These are phyloP conservation scores for Entophlyctis luteolus DNA, from an alignment of 192 early-diverging fungal species.

Conservation along the genomic window DNA sequence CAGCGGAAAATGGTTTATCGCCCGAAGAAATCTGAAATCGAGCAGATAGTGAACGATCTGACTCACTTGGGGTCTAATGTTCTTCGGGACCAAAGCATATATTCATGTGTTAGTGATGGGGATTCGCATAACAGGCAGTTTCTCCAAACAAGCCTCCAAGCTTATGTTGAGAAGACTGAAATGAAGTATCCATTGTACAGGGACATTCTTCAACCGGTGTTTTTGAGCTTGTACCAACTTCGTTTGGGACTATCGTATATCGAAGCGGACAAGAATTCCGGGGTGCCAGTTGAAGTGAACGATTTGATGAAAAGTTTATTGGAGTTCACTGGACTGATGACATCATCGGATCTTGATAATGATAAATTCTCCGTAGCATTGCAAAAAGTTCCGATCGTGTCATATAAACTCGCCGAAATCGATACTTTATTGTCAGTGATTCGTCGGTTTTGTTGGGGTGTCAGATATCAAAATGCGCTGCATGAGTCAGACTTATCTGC, in stretches of 20 bases:
- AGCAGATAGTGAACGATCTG: slow-evolving; percentile 63
- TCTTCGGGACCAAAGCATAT: slow-evolving; percentile 42
- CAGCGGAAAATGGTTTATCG: slow-evolving; percentile 50
- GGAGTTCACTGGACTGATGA: slow-evolving; percentile 6
- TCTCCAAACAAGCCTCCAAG: slow-evolving; percentile 65
- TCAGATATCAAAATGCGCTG: slow-evolving; percentile 6
- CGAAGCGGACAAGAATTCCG: background rate
- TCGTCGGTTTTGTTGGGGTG: slow-evolving; percentile 21
- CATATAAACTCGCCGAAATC: slow-evolving; percentile 14
- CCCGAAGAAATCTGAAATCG: slow-evolving; percentile 61
- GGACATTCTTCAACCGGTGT: slow-evolving; percentile 70
- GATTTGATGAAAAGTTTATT: background rate
- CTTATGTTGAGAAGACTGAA: slow-evolving; percentile 61
- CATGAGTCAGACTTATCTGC: slow-evolving; percentile 31
- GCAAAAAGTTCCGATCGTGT: background rate
- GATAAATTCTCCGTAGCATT: background rate
- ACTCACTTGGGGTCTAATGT: slow-evolving; percentile 53
- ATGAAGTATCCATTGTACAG: slow-evolving; percentile 68
- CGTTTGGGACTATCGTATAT: slow-evolving; percentile 61
- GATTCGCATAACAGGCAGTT: slow-evolving; percentile 52
- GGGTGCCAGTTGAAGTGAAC: slow-evolving; percentile 1
- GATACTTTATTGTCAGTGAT: slow-evolving; percentile 4
- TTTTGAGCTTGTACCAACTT: slow-evolving; percentile 67
- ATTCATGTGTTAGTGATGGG: slow-evolving; percentile 42
- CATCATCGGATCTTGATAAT: background rate